Evolutionary conservation across 2,329 filamentous ascomycete species (phyloP).

Genomic region (Coniochaeta prunicola): DNA sequence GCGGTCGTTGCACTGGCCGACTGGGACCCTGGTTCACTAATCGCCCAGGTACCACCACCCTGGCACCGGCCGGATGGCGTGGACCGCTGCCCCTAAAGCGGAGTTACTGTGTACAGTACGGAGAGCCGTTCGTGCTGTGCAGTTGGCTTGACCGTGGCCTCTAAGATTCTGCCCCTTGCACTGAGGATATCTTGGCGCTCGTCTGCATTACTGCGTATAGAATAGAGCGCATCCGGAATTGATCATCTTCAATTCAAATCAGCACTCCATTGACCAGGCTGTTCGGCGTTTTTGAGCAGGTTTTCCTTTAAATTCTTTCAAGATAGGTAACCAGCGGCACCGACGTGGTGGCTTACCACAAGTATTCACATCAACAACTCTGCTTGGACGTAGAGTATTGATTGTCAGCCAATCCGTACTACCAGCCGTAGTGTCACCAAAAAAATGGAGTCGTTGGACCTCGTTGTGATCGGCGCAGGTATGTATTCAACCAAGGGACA

Average conservation of each 20-base stretch:
- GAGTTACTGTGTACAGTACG: too few species aligned
- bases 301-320: neutral
- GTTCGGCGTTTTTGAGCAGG: neutral
- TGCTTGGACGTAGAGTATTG: neutral
- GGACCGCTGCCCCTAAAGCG: neutral
- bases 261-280: neutral
- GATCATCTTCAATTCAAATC: neutral
- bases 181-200: too few species aligned
- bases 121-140: neutral
- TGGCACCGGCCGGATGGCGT: neutral
- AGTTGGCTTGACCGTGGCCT: too few species aligned
- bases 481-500: slow-evolving; percentile 15
- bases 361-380: neutral
- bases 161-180: neutral
- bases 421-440: slow-evolving; percentile 2
- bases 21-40: neutral
- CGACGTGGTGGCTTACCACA: too few species aligned
- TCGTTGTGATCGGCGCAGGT: slow-evolving; percentile 48
- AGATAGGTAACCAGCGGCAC: neutral
- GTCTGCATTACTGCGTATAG: neutral
- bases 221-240: neutral
- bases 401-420: neutral
- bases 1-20: too few species aligned
- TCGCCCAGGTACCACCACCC: neutral
- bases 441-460: slow-evolving; percentile 35